Evolutionary conservation across 2,329 filamentous ascomycete genomes (phyloP).

Genomic region (Ophiosphaerella korrae): DNA sequence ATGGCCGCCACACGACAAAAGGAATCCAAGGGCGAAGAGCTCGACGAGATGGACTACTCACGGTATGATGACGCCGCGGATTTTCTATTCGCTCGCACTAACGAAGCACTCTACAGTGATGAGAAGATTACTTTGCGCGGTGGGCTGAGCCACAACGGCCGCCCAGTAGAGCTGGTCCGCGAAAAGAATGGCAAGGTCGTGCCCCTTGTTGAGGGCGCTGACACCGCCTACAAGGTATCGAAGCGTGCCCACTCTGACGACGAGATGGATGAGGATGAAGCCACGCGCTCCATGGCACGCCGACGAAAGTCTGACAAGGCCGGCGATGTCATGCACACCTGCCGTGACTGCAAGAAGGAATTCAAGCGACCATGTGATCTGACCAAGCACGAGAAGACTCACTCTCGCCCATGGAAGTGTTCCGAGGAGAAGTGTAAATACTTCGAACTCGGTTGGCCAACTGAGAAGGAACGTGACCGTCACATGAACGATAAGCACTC

Average conservation of each 20-base stretch:
- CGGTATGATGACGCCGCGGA: conserved; percentile 44
- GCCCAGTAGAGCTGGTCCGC: conserved; percentile 81
- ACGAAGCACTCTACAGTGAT: conserved; percentile 50
- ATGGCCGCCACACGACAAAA: conserved; percentile 76
- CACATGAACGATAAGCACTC: conserved; percentile 98
- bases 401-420: conserved; percentile 96
- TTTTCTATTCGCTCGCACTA: conserved; percentile 30
- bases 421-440: conserved; percentile 83
- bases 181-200: conserved; percentile 79
- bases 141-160: conserved; percentile 80
- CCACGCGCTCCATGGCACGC: conserved; percentile 91
- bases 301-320: conserved; percentile 91
- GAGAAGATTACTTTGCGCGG: conserved; percentile 82
- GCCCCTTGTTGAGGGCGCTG: conserved; percentile 67
- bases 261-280: conserved; percentile 78
- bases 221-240: conserved; percentile 62
- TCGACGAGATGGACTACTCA: conserved; percentile 58
- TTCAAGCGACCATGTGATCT: conserved; percentile 97
- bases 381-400: conserved; percentile 98
- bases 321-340: conserved; percentile 81
- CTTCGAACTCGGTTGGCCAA: conserved; percentile 87
- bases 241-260: conserved; percentile 65
- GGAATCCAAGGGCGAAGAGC: conserved; percentile 60
- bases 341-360: conserved; percentile 80
- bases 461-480: conserved; percentile 95